Evolutionary conservation across 108 stramenopile genomes (phyloP).

Genomic region (Skeletonema grethae): DNA sequence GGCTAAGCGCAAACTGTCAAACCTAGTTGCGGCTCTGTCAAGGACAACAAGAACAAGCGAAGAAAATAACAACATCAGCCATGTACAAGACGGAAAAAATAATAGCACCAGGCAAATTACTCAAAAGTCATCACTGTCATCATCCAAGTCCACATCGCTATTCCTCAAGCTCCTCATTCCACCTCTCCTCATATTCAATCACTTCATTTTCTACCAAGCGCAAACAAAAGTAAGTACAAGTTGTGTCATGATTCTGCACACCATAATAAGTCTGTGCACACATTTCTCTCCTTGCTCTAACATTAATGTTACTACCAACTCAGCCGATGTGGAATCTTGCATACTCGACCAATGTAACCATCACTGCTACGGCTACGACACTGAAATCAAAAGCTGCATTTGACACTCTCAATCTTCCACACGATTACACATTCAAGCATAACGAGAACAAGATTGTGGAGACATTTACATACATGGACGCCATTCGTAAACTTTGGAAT

Average conservation of each 20-base stretch:
- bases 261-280: no score
- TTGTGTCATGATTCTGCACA: no score
- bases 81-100: background rate
- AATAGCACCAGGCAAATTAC: background rate
- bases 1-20: conserved; percentile 2
- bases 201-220: conserved; percentile 65
- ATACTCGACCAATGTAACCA: conserved; percentile 50
- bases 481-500: conserved; percentile 76
- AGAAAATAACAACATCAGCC: background rate
- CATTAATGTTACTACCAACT: background rate
- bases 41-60: conserved; percentile 4
- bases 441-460: conserved; percentile 54
- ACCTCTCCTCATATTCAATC: conserved; percentile 52
- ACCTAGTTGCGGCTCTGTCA: background rate
- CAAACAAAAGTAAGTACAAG: conserved; percentile 40
- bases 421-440: conserved; percentile 44
- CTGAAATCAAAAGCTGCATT: conserved; percentile 49
- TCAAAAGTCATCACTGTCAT: conserved; percentile 40
- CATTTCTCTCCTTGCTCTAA: no score
- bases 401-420: conserved; percentile 51
- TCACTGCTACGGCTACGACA: conserved; percentile 67
- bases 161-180: conserved; percentile 52
- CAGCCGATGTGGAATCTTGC: conserved; percentile 82
- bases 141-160: conserved; percentile 38
- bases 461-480: conserved; percentile 85